phyloP scores from a whole-genome alignment of 345 rosid genomes.

The Ceriops decandra region DNA sequence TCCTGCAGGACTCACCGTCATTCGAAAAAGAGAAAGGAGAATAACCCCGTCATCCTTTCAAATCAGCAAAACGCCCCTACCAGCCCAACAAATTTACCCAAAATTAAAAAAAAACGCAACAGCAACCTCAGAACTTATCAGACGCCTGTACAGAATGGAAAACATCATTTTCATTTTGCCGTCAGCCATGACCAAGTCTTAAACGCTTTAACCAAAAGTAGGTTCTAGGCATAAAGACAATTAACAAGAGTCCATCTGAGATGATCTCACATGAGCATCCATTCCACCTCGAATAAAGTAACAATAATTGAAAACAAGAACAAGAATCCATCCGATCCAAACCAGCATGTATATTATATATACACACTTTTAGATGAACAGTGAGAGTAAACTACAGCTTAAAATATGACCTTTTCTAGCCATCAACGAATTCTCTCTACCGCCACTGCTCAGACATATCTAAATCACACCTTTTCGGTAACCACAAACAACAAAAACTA shows the following conservation, averaged over 20 bases:
- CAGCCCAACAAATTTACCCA: neutral
- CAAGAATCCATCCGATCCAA: no score
- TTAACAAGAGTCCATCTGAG: no score
- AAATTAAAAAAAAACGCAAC: neutral
- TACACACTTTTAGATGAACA: slow-evolving; percentile 28
- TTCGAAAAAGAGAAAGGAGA: slow-evolving; percentile 2
- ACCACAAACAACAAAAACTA: neutral
- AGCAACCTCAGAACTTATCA: no score
- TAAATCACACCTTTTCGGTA: slow-evolving; percentile 25
- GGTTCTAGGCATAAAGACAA: no score
- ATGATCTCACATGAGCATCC: no score
- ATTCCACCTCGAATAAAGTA: no score
- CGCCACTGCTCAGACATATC: slow-evolving; percentile 15
- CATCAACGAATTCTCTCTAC: slow-evolving; percentile 18
- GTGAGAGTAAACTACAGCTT: slow-evolving; percentile 26
- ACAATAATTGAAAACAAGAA: no score
- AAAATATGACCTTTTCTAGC: neutral
- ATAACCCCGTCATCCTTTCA: slow-evolving; percentile 4
- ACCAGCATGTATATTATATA: slow-evolving; percentile 24
- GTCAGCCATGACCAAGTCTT: no score
- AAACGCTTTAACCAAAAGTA: no score
- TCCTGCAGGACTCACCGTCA: neutral
- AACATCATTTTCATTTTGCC: no score
- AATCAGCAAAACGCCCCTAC: slow-evolving; percentile 11
- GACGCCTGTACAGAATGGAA: no score